Percentiles rank a stretch among this genome's conserved stretches.
Conservation (phyloP, 192 early-diverging fungal genomes). For the Gigaspora rosea region DNA sequence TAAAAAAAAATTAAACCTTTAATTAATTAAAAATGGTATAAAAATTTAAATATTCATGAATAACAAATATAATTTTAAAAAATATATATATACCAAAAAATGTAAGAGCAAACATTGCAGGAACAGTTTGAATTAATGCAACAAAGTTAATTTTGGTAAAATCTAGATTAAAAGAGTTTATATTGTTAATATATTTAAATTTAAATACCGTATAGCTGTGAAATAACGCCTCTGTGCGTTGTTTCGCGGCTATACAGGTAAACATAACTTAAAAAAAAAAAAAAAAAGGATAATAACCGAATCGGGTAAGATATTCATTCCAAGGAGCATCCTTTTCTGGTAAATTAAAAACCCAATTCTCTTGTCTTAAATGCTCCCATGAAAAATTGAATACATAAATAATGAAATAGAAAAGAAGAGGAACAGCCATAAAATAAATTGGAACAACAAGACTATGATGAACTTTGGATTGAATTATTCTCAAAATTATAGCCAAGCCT, state of each 20-base stretch:
- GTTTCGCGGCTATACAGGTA: no score
- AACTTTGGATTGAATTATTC: conserved; percentile 66
- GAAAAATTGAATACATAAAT: conserved; percentile 61
- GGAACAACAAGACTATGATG: conserved; percentile 87
- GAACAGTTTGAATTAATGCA: conserved; percentile 67
- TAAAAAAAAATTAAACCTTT: not conserved
- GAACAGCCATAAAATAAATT: conserved; percentile 83
- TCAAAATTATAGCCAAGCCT: conserved; percentile 67
- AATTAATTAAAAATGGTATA: not conserved
- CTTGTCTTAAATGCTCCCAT: conserved; percentile 64
- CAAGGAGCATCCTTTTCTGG: conserved; percentile 75
- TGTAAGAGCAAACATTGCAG: conserved; percentile 90
- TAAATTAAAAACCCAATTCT: conserved; percentile 85
- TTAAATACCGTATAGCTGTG: no score
- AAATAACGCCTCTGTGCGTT: no score
- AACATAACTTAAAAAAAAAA: conserved; percentile 11
- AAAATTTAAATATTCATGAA: not conserved
- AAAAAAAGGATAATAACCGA: conserved; percentile 39
- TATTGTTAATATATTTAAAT: no score
- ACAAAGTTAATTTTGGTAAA: conserved; percentile 66
- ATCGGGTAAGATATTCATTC: conserved; percentile 89
- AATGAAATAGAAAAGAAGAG: conserved; percentile 72
- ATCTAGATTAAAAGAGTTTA: conserved; percentile 43
- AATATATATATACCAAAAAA: conserved; percentile 69
- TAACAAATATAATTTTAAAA: not conserved